A percentile compares a stretch with the other conserved stretches of the same genome.
Conservation (phyloP, 495 filamentous ascomycete genomes). For the Penicillium desertorum region DNA sequence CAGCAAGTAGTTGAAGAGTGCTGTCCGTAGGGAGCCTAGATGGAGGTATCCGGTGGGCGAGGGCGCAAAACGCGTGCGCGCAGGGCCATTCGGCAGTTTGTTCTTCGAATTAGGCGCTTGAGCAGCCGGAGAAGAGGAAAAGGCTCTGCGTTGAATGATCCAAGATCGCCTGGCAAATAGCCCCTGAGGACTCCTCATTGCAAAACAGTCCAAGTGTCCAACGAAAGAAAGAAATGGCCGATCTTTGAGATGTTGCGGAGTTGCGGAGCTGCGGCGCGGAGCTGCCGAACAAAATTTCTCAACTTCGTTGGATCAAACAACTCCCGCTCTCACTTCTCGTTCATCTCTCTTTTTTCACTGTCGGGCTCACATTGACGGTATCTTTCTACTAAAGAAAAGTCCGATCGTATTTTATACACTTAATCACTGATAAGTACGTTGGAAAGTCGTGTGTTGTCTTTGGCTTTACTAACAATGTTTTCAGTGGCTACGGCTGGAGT, state of each 20-base stretch:
- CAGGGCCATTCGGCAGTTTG: slow-evolving; percentile 59
- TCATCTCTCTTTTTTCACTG: not conserved
- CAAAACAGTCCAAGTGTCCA: not conserved
- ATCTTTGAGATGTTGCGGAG: slow-evolving; percentile 9
- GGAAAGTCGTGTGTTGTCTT: not conserved
- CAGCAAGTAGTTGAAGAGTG: slow-evolving; percentile 86
- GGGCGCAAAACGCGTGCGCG: slow-evolving; percentile 90
- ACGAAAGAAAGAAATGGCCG: not conserved
- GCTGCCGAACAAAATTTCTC: slow-evolving; percentile 30
- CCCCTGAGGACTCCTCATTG: slow-evolving; percentile 30
- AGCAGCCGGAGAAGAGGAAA: slow-evolving; percentile 33
- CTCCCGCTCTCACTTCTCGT: slow-evolving; percentile 12
- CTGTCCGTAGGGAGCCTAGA: slow-evolving; percentile 86
- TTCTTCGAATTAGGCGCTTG: slow-evolving; percentile 34
- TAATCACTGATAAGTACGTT: slow-evolving; percentile 9
- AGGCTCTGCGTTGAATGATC: slow-evolving; percentile 41
- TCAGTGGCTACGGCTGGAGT: slow-evolving; percentile 41
- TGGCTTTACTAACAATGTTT: slow-evolving; percentile 21
- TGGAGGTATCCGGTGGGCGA: slow-evolving; percentile 94
- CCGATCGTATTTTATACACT: not conserved
- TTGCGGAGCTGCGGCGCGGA: slow-evolving; percentile 33
- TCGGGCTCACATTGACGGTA: not conserved
- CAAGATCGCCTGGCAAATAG: slow-evolving; percentile 41
- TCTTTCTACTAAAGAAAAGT: not conserved
- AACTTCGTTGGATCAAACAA: slow-evolving; percentile 18